Conservation (phyloP, 1,284 basidiomycete species). For the Athelia sp. region DNA sequence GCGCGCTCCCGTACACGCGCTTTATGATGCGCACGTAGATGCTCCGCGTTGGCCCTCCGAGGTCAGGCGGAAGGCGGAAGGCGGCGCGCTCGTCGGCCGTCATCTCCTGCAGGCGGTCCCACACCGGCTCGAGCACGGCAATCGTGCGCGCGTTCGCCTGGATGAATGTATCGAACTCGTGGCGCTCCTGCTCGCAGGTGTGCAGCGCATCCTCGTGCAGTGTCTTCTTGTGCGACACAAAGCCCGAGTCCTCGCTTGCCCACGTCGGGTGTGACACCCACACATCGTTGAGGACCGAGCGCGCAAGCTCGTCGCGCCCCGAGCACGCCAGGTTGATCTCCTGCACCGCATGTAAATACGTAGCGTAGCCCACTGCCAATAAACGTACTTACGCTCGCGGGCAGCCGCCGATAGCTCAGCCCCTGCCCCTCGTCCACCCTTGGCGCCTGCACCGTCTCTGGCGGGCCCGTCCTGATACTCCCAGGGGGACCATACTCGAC, state of each 20-base stretch:
- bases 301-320: slow-evolving; percentile 91
- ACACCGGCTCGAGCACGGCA: slow-evolving; percentile 87
- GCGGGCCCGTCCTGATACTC: slow-evolving; percentile 64
- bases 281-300: slow-evolving; percentile 93
- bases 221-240: slow-evolving; percentile 96
- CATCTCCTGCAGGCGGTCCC: slow-evolving; percentile 87
- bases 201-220: slow-evolving; percentile 95
- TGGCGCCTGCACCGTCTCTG: slow-evolving; percentile 62
- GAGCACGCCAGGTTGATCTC: slow-evolving; percentile 91
- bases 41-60: slow-evolving; percentile 84
- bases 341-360: slow-evolving; percentile 38
- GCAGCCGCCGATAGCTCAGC: slow-evolving; percentile 90
- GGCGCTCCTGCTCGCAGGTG: slow-evolving; percentile 96
- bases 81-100: slow-evolving; percentile 78
- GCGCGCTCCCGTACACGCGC: slow-evolving; percentile 88
- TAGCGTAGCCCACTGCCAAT: background rate
- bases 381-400: slow-evolving; percentile 74
- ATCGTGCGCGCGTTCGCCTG: slow-evolving; percentile 93
- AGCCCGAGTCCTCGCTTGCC: slow-evolving; percentile 94
- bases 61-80: slow-evolving; percentile 85
- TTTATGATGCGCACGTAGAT: slow-evolving; percentile 95
- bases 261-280: slow-evolving; percentile 98
- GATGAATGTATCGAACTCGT: slow-evolving; percentile 97
- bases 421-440: slow-evolving; percentile 73
- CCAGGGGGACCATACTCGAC: slow-evolving; percentile 75